A percentile compares a stretch with the other conserved stretches of the same genome.
These are phyloP conservation scores for Lentinula raphanica DNA, from an alignment of 768 basidiomycete species.

Conservation along the genomic window DNA sequence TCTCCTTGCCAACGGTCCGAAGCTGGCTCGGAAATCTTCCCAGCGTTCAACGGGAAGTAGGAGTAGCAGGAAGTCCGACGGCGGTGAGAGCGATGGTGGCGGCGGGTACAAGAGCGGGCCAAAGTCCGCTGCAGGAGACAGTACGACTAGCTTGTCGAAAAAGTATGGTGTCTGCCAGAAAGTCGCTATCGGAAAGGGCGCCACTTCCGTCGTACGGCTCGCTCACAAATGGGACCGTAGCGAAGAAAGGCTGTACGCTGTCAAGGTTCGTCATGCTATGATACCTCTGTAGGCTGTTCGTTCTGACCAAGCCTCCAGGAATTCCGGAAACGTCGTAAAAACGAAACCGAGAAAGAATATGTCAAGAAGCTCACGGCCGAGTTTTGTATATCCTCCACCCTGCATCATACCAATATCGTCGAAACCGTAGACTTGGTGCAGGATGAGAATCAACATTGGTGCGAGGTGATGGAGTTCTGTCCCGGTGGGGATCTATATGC, in stretches of 20 bases:
- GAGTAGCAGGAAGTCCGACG: constrained; percentile 8
- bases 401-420: constrained; percentile 92
- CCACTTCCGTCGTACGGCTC: constrained; percentile 93
- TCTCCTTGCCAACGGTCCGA: constrained; percentile 68
- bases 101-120: constrained; percentile 10
- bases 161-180: constrained; percentile 98
- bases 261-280: constrained; percentile 66
- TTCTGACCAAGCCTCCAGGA: constrained; percentile 49
- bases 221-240: constrained; percentile 98
- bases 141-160: constrained; percentile 57
- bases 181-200: constrained; percentile 95
- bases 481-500: constrained; percentile 98
- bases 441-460: constrained; percentile 95
- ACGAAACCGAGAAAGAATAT: constrained; percentile 98
- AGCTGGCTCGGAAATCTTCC: constrained; percentile 66
- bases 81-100: constrained; percentile 10
- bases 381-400: constrained; percentile 95
- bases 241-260: constrained; percentile 95
- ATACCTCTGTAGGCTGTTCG: neutral
- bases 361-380: constrained; percentile 99
- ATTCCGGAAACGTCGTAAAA: constrained; percentile 96
- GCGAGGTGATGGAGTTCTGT: constrained; percentile 99
- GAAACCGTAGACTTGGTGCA: constrained; percentile 99
- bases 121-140: constrained; percentile 44
- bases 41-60: constrained; percentile 51